Conservation (phyloP, 148 eudicot species). For the Vaccinium myrtillus region DNA sequence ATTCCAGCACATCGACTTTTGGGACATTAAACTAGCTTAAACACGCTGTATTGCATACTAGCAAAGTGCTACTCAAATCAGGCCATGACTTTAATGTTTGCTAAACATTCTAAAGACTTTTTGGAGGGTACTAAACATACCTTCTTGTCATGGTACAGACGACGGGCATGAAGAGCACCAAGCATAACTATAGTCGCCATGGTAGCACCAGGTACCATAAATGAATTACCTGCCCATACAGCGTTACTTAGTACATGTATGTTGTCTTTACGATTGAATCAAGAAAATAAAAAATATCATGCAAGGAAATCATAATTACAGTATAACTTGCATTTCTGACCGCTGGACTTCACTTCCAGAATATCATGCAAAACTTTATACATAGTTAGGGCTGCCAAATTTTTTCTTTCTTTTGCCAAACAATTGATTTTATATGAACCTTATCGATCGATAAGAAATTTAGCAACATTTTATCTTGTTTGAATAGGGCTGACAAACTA, state of each 20-base stretch:
- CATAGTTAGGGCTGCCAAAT: background rate
- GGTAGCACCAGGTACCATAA: constrained; percentile 85
- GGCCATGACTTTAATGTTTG: too few relatives aligned
- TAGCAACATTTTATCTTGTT: background rate
- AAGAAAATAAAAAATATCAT: background rate
- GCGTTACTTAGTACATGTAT: background rate
- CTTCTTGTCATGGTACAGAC: constrained; percentile 80
- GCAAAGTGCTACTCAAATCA: background rate
- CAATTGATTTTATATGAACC: background rate
- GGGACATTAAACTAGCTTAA: background rate
- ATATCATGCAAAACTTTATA: background rate
- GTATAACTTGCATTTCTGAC: background rate
- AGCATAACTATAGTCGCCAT: constrained; percentile 89
- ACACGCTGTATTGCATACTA: background rate
- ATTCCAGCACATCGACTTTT: background rate
- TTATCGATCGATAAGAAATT: too few relatives aligned
- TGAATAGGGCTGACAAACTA: background rate
- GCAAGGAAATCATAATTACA: background rate
- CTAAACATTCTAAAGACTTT: background rate
- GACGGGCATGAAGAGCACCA: constrained; percentile 91
- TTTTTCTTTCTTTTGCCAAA: background rate
- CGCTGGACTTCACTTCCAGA: background rate
- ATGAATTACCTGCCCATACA: constrained; percentile 56
- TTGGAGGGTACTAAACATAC: constrained; percentile 13
- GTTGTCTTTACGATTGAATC: background rate